phyloP scores from a whole-genome alignment of 805 yeast species.

The Phaffomyces opuntiae region DNA sequence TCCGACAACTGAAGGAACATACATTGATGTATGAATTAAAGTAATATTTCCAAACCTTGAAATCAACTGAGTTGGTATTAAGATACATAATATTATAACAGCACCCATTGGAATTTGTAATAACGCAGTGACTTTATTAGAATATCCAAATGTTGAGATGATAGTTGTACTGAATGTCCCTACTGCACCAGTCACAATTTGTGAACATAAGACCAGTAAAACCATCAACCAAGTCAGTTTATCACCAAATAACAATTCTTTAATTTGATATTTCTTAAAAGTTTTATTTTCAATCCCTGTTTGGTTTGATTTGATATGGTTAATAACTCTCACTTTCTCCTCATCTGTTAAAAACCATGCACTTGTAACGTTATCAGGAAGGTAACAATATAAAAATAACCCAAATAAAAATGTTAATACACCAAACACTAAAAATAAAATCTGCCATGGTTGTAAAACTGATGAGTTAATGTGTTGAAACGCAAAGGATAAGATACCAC shows the following conservation, averaged over 20 bases:
- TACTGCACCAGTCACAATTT: conserved; percentile 41
- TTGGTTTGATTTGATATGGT: conserved; percentile 34
- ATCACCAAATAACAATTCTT: conserved; percentile 36
- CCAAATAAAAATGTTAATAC: conserved; percentile 43
- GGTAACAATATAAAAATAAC: conserved; percentile 28
- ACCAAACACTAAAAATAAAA: conserved; percentile 50
- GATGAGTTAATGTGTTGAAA: conserved; percentile 42
- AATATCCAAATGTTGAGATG: conserved; percentile 14
- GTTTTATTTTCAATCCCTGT: conserved; percentile 41
- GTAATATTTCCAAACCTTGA: conserved; percentile 29
- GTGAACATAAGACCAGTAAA: conserved; percentile 33
- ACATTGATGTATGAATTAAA: conserved; percentile 30
- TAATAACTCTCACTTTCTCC: conserved; percentile 35
- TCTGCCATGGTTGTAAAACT: conserved; percentile 45
- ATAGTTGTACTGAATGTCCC: conserved; percentile 17
- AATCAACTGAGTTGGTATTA: conserved; percentile 30
- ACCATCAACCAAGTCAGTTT: conserved; percentile 40
- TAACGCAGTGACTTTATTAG: conserved; percentile 32
- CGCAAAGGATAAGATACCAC: conserved; percentile 40
- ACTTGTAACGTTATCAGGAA: conserved; percentile 43
- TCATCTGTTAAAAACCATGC: conserved; percentile 26
- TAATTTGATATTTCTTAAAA: conserved; percentile 34
- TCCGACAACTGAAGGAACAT: conserved; percentile 44
- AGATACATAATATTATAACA: conserved; percentile 35
- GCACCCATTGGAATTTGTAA: conserved; percentile 50